A percentile compares a stretch with the other conserved stretches of the same genome.
phyloP scores from a whole-genome alignment of 108 stramenopile genomes.

The Nitzschia sp. region DNA sequence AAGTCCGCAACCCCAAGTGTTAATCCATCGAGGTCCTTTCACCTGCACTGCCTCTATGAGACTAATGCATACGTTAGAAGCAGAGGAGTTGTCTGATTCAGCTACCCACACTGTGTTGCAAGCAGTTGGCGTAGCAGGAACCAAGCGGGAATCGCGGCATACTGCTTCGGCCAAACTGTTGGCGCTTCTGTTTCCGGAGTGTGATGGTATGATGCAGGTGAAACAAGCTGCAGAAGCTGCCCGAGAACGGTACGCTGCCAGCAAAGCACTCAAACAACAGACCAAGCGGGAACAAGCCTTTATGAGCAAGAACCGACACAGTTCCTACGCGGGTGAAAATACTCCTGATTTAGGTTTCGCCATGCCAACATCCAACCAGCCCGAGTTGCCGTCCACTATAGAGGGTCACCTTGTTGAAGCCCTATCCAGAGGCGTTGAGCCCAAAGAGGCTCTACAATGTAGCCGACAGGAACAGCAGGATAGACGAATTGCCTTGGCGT shows the following conservation, averaged over 20 bases:
- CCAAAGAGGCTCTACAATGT: conserved; percentile 10
- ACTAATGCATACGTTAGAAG: conserved; percentile 9
- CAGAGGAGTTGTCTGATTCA: not conserved
- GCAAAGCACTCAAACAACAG: conserved; percentile 47
- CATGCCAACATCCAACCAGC: conserved; percentile 8
- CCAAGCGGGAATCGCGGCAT: conserved; percentile 82
- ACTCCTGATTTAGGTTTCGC: conserved; percentile 12
- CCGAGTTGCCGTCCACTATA: conserved; percentile 8
- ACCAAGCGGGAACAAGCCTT: conserved; percentile 24
- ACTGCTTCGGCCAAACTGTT: conserved; percentile 77
- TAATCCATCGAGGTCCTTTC: conserved; percentile 46
- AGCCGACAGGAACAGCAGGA: conserved; percentile 48
- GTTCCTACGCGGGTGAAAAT: not conserved
- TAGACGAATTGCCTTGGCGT: conserved; percentile 33
- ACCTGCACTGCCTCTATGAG: conserved; percentile 50
- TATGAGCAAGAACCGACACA: conserved; percentile 9
- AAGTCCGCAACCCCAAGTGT: conserved; percentile 5
- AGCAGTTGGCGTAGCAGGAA: conserved; percentile 57
- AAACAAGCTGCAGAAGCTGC: conserved; percentile 82
- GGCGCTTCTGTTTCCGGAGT: conserved; percentile 77
- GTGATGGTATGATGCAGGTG: conserved; percentile 69
- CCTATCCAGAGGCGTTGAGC: conserved; percentile 11
- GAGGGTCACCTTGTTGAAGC: conserved; percentile 4
- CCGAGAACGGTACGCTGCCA: conserved; percentile 69
- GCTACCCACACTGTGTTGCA: conserved; percentile 40